A percentile compares a stretch with the other conserved stretches of the same genome.
These are phyloP conservation scores for Sungouiozyma intestinalis DNA, from an alignment of 805 yeast species.

Conservation along the genomic window DNA sequence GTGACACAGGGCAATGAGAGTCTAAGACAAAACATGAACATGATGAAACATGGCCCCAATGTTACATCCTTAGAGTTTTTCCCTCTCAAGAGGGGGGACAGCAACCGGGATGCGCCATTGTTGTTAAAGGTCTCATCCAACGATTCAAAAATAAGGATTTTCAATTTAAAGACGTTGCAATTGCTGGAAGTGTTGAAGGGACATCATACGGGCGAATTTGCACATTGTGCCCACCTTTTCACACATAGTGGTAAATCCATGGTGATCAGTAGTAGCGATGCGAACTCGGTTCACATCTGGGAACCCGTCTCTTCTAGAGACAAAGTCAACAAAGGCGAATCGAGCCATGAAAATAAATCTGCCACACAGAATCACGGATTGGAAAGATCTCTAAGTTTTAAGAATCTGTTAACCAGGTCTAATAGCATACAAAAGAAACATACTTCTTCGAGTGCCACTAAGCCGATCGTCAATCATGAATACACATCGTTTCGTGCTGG, in stretches of 20 bases:
- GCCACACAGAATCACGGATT: slow-evolving; percentile 1
- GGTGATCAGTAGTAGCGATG: slow-evolving; percentile 74
- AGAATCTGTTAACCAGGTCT: slow-evolving; percentile 7
- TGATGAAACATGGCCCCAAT: slow-evolving; percentile 38
- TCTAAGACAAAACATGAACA: slow-evolving; percentile 16
- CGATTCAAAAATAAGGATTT: slow-evolving; percentile 67
- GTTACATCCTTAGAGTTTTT: slow-evolving; percentile 66
- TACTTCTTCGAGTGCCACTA: not conserved
- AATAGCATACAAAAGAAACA: slow-evolving; percentile 1
- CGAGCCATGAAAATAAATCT: not conserved
- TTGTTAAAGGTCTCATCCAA: slow-evolving; percentile 60
- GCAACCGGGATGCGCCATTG: slow-evolving; percentile 22
- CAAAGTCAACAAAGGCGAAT: not conserved
- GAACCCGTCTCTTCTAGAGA: slow-evolving; percentile 29
- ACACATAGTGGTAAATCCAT: slow-evolving; percentile 5
- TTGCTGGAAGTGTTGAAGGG: slow-evolving; percentile 68
- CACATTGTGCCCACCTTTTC: slow-evolving; percentile 45
- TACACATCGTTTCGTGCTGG: slow-evolving; percentile 72
- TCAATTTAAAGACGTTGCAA: slow-evolving; percentile 42
- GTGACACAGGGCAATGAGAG: slow-evolving; percentile 26
- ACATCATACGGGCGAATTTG: slow-evolving; percentile 54
- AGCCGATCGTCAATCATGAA: not conserved
- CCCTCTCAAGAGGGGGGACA: slow-evolving; percentile 6
- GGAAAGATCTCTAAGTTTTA: slow-evolving; percentile 9
- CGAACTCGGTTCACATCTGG: slow-evolving; percentile 84